Conservation (phyloP, 148 eudicot genomes). For the Fagopyrum tataricum region DNA sequence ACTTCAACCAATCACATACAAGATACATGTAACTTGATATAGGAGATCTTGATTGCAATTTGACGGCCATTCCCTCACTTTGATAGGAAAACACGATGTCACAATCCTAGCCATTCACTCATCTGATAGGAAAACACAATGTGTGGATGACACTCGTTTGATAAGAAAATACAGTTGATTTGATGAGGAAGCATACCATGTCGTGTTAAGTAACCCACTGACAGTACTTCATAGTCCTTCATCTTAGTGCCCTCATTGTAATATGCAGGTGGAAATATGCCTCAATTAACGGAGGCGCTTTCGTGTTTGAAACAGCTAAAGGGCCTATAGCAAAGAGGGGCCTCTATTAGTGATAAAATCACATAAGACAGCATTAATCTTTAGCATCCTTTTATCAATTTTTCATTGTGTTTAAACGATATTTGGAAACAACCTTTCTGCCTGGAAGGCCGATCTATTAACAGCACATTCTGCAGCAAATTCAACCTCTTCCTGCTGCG, state of each 20-base stretch:
- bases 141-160: too few species aligned
- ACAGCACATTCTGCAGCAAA: slow-evolving; percentile 68
- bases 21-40: too few species aligned
- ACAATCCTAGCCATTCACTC: not conserved
- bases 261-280: slow-evolving; percentile 71
- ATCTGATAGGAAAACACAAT: too few species aligned
- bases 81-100: not conserved
- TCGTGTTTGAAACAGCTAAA: slow-evolving; percentile 57
- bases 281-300: slow-evolving; percentile 54
- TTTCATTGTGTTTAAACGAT: not conserved
- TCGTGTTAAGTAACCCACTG: not conserved
- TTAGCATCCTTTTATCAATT: not conserved
- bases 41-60: too few species aligned
- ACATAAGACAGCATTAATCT: not conserved
- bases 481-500: slow-evolving; percentile 55
- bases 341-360: not conserved
- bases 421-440: slow-evolving; percentile 53
- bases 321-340: slow-evolving; percentile 46
- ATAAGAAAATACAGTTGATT: too few species aligned
- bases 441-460: slow-evolving; percentile 63
- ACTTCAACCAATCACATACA: too few species aligned
- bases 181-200: too few species aligned
- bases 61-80: not conserved
- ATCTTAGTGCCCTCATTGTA: slow-evolving; percentile 39
- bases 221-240: not conserved